Evolutionary conservation across 257 asterid species (phyloP).

Genomic region (Nicotiana benthamiana): DNA sequence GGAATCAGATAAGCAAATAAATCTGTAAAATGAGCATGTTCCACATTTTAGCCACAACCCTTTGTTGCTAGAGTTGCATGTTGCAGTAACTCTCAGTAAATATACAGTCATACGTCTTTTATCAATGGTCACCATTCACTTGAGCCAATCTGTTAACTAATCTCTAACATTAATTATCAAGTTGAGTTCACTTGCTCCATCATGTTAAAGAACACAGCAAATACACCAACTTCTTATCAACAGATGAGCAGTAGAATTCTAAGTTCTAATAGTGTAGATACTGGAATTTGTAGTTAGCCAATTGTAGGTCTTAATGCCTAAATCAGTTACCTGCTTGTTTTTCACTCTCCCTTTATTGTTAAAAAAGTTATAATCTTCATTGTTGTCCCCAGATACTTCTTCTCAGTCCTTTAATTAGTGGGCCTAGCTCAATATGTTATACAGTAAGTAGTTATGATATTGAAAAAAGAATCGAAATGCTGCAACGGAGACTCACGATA

Average conservation of each 20-base stretch:
- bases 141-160: not conserved
- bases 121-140: not conserved
- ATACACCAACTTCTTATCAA: not conserved
- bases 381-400: not conserved
- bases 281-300: not conserved
- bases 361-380: not conserved
- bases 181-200: not conserved
- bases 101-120: not conserved
- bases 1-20: not conserved
- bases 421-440: not conserved
- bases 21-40: not conserved
- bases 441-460: not conserved
- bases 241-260: not conserved
- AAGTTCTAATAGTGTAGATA: not conserved
- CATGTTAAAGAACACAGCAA: not conserved
- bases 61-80: not conserved
- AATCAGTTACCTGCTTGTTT: not conserved
- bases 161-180: not conserved
- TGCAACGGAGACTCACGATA: slow-evolving; percentile 38
- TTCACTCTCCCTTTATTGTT: not conserved
- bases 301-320: not conserved
- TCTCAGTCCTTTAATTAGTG: not conserved
- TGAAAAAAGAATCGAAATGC: not conserved
- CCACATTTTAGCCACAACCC: not conserved
- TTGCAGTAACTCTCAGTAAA: not conserved